phyloP scores from a whole-genome alignment of 495 filamentous ascomycete genomes.

The Poronia punctata region DNA sequence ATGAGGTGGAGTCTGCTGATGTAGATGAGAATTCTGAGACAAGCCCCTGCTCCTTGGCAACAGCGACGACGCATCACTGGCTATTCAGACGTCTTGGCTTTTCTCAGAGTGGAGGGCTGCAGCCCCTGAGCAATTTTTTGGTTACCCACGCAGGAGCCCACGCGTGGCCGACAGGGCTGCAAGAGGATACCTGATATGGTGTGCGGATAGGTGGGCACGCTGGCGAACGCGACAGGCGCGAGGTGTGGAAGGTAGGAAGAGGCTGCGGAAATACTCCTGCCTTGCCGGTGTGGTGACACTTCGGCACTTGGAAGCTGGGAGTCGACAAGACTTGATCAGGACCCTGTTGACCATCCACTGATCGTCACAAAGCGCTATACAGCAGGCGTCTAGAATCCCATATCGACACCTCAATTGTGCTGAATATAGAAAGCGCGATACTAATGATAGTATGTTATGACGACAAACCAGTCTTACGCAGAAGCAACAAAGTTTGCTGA shows the following conservation, averaged over 20 bases:
- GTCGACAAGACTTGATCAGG: not conserved
- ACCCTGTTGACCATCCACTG: slow-evolving; percentile 1
- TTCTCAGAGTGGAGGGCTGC: slow-evolving; percentile 17
- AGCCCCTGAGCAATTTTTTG: slow-evolving; percentile 28
- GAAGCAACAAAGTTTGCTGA: no score
- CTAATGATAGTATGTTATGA: no score
- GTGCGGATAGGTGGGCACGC: not conserved
- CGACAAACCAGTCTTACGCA: no score
- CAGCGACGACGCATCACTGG: slow-evolving; percentile 14
- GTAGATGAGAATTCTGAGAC: slow-evolving; percentile 18
- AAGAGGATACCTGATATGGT: slow-evolving; percentile 2
- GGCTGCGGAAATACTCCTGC: slow-evolving; percentile 11
- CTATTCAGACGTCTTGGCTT: slow-evolving; percentile 10
- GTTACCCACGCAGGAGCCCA: slow-evolving; percentile 13
- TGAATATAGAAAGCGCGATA: no score
- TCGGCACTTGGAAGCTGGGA: slow-evolving; percentile 7
- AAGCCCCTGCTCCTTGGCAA: slow-evolving; percentile 22
- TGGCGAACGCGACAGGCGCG: slow-evolving; percentile 1
- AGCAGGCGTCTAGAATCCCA: no score
- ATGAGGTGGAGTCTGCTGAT: not conserved
- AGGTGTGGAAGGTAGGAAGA: slow-evolving; percentile 3
- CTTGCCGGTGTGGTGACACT: no score
- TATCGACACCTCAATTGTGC: no score
- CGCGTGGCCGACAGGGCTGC: not conserved
- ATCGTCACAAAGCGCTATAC: slow-evolving; percentile 5